These are phyloP conservation scores for Rhamnella rubrinervis DNA, from an alignment of 331 rosid species.

Conservation along the genomic window DNA sequence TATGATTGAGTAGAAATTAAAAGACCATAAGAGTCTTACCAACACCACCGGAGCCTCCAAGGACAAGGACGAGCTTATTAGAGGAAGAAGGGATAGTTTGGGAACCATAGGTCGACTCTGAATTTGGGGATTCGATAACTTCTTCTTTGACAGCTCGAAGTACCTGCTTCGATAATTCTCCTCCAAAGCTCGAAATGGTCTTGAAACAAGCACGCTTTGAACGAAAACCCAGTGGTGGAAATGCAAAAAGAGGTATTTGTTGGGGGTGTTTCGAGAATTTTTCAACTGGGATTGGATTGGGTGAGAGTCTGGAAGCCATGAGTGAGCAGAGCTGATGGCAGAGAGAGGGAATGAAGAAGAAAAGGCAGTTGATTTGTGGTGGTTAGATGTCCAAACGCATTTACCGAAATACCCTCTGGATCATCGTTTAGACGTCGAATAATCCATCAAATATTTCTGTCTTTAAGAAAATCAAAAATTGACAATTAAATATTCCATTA, in stretches of 20 bases:
- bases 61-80: slow-evolving; percentile 75
- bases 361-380: slow-evolving; percentile 5
- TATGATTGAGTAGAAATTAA: background rate
- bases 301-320: slow-evolving; percentile 62
- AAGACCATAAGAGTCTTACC: slow-evolving; percentile 41
- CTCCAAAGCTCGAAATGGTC: slow-evolving; percentile 43
- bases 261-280: slow-evolving; percentile 28
- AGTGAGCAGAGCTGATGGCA: background rate
- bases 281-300: slow-evolving; percentile 21
- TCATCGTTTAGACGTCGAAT: too few relatives aligned
- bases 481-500: too few relatives aligned
- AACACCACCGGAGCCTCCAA: slow-evolving; percentile 88
- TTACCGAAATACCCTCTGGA: slow-evolving; percentile 2
- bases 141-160: slow-evolving; percentile 44
- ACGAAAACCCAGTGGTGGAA: slow-evolving; percentile 23
- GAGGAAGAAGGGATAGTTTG: slow-evolving; percentile 40
- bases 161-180: slow-evolving; percentile 19
- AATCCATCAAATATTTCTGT: too few relatives aligned
- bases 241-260: slow-evolving; percentile 5
- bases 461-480: too few relatives aligned
- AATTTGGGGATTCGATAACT: slow-evolving; percentile 32
- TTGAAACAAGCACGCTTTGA: slow-evolving; percentile 19
- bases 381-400: background rate
- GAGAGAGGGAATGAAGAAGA: background rate
- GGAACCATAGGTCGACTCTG: slow-evolving; percentile 29